Conservation (phyloP, 495 filamentous ascomycete genomes). For the Chaetomium fimeti region DNA sequence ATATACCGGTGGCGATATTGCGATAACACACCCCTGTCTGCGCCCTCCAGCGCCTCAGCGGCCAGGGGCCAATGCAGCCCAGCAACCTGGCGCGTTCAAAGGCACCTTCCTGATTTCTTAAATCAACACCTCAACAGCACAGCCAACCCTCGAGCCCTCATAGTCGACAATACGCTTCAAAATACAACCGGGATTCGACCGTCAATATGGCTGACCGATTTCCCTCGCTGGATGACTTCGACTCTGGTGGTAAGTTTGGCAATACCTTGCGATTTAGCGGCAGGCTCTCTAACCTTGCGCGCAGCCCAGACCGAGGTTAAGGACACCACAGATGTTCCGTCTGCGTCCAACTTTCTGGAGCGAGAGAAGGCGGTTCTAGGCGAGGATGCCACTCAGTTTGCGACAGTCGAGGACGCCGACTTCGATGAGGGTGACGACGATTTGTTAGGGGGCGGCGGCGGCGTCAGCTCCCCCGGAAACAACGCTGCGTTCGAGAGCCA, state of each 20-base stretch:
- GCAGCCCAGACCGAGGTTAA: slow-evolving; percentile 48
- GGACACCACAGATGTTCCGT: slow-evolving; percentile 42
- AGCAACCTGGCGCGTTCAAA: slow-evolving; percentile 26
- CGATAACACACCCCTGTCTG: slow-evolving; percentile 6
- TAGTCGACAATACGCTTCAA: neutral
- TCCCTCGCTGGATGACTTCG: slow-evolving; percentile 93
- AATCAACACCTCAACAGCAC: neutral
- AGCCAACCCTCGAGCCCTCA: neutral
- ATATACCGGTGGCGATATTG: no score
- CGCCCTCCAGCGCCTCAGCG: slow-evolving; percentile 2
- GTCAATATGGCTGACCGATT: slow-evolving; percentile 88
- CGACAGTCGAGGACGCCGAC: slow-evolving; percentile 70
- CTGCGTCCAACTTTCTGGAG: slow-evolving; percentile 77
- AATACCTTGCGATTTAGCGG: slow-evolving; percentile 13
- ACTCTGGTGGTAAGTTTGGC: slow-evolving; percentile 66
- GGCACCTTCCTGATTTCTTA: slow-evolving; percentile 15
- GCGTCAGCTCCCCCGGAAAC: slow-evolving; percentile 50
- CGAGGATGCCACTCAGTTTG: slow-evolving; percentile 89
- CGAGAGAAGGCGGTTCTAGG: slow-evolving; percentile 86
- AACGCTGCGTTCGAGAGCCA: slow-evolving; percentile 77
- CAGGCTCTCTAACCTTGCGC: slow-evolving; percentile 28
- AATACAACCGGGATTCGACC: neutral
- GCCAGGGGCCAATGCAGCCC: slow-evolving; percentile 12
- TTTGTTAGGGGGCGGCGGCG: slow-evolving; percentile 72
- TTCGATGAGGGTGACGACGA: slow-evolving; percentile 69